phyloP scores from a whole-genome alignment of 176 grass and related monocot genomes.

The maize (Zea mays) region Zm-B73-REFERENCE-NAM-5.0 NC_050096.1:9338501-9339000 shows the following conservation, averaged over 20 bases:
- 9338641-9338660: conserved; percentile 4
- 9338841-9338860: not conserved
- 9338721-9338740: not conserved
- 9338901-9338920: not conserved
- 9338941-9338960: not conserved
- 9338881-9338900: not conserved
- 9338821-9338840: not conserved
- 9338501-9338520: too few relatives aligned
- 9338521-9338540: too few relatives aligned
- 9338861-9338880: not conserved
- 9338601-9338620: not conserved
- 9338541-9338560: too few relatives aligned
- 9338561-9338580: too few relatives aligned
- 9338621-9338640: conserved; percentile 12
- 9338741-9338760: not conserved
- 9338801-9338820: not conserved
- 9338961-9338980: not conserved
- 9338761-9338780: not conserved
- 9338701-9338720: too few relatives aligned
- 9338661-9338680: not conserved
- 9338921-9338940: too few relatives aligned
- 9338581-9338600: conserved; percentile 2
- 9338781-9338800: conserved; percentile 10
- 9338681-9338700: conserved; percentile 10
- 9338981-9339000: not conserved